Evolutionary conservation across 2,329 filamentous ascomycete genomes (phyloP).

Genomic region (Phialocephala sp.): DNA sequence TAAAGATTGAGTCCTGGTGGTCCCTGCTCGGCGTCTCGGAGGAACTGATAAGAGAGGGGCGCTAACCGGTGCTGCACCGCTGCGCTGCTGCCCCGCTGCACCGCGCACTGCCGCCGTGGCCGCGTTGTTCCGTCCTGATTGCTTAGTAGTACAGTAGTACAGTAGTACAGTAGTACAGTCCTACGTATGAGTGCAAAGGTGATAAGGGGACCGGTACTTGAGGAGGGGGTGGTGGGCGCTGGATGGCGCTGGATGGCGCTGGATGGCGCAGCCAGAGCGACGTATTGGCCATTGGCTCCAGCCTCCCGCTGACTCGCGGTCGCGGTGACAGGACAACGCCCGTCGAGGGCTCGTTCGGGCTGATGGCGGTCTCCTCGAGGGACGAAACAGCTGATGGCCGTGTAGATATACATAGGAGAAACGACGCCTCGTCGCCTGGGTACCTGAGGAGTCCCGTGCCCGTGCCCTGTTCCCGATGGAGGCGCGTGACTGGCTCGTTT

Average conservation of each 20-base stretch:
- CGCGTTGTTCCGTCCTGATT: neutral
- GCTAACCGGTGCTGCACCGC: neutral
- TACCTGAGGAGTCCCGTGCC: no score
- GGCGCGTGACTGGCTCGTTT: neutral
- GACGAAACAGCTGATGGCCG: no score
- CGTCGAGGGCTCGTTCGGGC: neutral
- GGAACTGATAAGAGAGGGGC: neutral
- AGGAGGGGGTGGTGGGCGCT: no score
- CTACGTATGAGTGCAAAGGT: neutral
- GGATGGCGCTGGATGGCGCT: neutral
- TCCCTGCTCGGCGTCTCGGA: neutral
- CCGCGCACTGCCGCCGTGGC: neutral
- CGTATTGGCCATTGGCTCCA: neutral
- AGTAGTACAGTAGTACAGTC: no score
- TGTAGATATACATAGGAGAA: neutral
- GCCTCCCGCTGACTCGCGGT: neutral
- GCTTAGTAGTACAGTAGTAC: no score
- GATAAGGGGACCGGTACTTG: neutral
- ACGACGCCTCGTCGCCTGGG: neutral
- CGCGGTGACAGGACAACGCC: neutral
- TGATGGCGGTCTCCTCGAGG: neutral
- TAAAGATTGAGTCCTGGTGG: neutral
- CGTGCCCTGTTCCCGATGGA: no score
- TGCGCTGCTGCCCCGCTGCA: neutral
- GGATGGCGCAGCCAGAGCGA: neutral